Percentiles rank a stretch among this genome's conserved stretches.
These are phyloP conservation scores for Aspergillus unguis DNA, from an alignment of 2,329 filamentous ascomycete species.

Conservation along the genomic window DNA sequence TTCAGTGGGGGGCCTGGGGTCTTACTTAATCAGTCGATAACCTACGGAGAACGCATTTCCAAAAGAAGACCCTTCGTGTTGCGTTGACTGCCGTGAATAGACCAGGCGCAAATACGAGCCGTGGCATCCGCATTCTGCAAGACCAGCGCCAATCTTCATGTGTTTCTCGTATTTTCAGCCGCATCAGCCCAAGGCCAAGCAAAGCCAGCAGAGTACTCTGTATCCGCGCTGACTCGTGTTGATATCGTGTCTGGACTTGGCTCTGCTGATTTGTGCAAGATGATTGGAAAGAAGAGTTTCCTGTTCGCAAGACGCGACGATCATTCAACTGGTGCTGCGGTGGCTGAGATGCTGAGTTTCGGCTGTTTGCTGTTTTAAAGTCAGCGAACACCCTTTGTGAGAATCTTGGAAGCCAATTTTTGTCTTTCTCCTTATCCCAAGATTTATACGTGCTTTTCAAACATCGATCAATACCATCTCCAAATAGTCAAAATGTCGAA, in stretches of 20 bases:
- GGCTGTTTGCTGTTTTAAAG: not conserved
- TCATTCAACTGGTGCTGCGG: not conserved
- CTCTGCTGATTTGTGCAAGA: not conserved
- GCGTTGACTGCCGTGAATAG: not conserved
- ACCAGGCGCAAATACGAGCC: constrained; percentile 4
- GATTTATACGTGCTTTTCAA: not conserved
- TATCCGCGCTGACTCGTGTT: not conserved
- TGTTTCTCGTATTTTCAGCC: constrained; percentile 5
- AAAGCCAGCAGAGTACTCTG: not conserved
- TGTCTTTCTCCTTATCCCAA: not conserved
- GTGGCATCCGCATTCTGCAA: not conserved
- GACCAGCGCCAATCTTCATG: not conserved
- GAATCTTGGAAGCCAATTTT: not conserved
- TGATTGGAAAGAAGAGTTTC: not conserved
- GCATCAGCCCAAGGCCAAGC: not conserved
- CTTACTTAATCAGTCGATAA: not conserved
- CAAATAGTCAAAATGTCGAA: constrained; percentile 9
- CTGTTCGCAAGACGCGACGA: not conserved
- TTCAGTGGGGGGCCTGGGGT: too few relatives aligned
- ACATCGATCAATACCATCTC: not conserved
- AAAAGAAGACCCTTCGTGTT: not conserved
- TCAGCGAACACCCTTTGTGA: not conserved
- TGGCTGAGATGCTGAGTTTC: not conserved
- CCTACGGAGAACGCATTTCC: not conserved
- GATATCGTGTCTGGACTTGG: not conserved